These are phyloP conservation scores for Allodekkera sacchari DNA, from an alignment of 805 yeast genomes.

Conservation along the genomic window DNA sequence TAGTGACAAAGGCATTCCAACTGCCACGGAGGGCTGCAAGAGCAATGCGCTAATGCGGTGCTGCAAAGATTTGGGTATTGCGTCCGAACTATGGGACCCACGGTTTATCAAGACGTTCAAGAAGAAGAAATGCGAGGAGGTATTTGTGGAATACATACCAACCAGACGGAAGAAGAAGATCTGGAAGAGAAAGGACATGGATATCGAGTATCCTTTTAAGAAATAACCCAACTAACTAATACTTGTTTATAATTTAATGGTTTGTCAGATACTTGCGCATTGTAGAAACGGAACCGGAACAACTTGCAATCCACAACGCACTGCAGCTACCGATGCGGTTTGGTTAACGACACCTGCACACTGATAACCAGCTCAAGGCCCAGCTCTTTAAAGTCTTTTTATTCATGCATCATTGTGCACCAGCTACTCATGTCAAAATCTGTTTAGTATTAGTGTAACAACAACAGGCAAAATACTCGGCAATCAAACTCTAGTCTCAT, in stretches of 20 bases:
- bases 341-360: too few relatives aligned
- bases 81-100: conserved; percentile 97
- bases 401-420: too few relatives aligned
- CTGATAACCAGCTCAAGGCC: too few relatives aligned
- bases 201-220: conserved; percentile 81
- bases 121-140: conserved; percentile 61
- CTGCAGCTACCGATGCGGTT: too few relatives aligned
- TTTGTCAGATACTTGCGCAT: neutral
- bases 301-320: too few relatives aligned
- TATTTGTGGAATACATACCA: conserved; percentile 75
- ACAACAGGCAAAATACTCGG: conserved; percentile 1
- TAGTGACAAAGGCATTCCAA: conserved; percentile 77
- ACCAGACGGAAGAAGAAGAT: conserved; percentile 82
- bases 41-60: conserved; percentile 96
- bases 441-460: conserved; percentile 2
- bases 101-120: conserved; percentile 69
- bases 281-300: neutral
- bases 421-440: too few relatives aligned
- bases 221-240: conserved; percentile 7
- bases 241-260: neutral
- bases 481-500: too few relatives aligned
- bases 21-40: conserved; percentile 96
- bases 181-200: conserved; percentile 83
- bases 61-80: conserved; percentile 94
- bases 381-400: too few relatives aligned